Percentiles rank a stretch among this genome's conserved stretches.
phyloP scores from a whole-genome alignment of 768 basidiomycete species.

The Pleurotus sapidus region DNA sequence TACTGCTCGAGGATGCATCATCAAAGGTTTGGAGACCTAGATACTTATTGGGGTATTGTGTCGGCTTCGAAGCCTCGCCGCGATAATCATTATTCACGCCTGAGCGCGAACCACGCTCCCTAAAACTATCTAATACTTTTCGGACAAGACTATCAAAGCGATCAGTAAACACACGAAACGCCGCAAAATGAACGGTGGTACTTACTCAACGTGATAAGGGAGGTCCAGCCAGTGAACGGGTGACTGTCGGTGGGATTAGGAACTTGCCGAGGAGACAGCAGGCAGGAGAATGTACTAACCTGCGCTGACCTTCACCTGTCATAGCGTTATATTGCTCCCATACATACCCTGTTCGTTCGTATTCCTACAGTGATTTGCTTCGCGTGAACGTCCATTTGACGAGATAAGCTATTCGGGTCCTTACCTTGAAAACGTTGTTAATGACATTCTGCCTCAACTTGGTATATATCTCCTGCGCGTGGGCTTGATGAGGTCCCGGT shows the following conservation, averaged over 20 bases:
- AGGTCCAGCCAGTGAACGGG: constrained; percentile 98
- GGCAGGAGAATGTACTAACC: constrained; percentile 40
- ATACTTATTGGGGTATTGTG: no score
- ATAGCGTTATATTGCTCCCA: constrained; percentile 96
- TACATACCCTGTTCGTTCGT: constrained; percentile 88
- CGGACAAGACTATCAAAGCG: constrained; percentile 52
- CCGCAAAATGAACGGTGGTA: constrained; percentile 12
- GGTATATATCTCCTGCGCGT: constrained; percentile 74
- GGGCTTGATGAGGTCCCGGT: constrained; percentile 77
- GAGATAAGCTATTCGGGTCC: neutral
- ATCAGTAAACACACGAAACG: neutral
- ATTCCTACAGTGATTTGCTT: constrained; percentile 54
- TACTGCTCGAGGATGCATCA: no score
- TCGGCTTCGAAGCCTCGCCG: no score
- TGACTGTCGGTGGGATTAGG: constrained; percentile 48
- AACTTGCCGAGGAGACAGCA: constrained; percentile 4
- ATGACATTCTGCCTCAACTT: constrained; percentile 82
- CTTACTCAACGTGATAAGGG: constrained; percentile 84
- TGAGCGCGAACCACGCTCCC: no score
- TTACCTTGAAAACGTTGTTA: constrained; percentile 70
- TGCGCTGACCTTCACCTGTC: constrained; percentile 82
- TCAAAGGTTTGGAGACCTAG: no score
- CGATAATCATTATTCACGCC: no score
- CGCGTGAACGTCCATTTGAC: no score
- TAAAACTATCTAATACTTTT: constrained; percentile 47